Evolutionary conservation across 2,329 filamentous ascomycete genomes (phyloP).

Genomic region (Paracamarosporium sp.): DNA sequence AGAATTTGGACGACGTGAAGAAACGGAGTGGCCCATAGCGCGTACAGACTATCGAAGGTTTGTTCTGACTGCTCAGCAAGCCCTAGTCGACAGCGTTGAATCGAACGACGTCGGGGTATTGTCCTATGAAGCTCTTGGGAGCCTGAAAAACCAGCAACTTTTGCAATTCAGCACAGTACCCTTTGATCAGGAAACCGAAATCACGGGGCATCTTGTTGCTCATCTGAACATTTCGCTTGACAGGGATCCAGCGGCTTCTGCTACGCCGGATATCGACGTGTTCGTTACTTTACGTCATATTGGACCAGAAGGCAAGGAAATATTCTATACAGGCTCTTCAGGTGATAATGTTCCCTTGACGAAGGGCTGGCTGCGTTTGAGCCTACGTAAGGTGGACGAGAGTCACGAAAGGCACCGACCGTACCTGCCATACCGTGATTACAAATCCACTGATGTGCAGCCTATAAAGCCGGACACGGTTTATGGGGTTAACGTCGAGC

Average conservation of each 20-base stretch:
- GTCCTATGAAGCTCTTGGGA: slow-evolving; percentile 66
- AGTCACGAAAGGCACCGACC: slow-evolving; percentile 59
- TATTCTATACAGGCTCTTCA: slow-evolving; percentile 70
- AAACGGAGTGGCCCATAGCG: slow-evolving; percentile 71
- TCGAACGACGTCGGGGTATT: too few relatives aligned
- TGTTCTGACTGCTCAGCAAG: slow-evolving; percentile 61
- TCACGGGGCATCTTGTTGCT: slow-evolving; percentile 71
- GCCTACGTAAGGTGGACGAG: slow-evolving; percentile 62
- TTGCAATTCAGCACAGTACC: slow-evolving; percentile 60
- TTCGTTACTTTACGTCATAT: slow-evolving; percentile 69
- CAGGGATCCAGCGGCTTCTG: slow-evolving; percentile 48
- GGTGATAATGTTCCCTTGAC: slow-evolving; percentile 68
- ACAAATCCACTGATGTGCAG: slow-evolving; percentile 60
- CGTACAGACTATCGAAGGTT: slow-evolving; percentile 69
- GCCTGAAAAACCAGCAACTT: slow-evolving; percentile 61
- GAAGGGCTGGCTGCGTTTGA: slow-evolving; percentile 69
- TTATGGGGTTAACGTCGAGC: slow-evolving; percentile 66
- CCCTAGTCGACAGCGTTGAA: too few relatives aligned
- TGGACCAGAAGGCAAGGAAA: slow-evolving; percentile 59
- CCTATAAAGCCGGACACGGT: slow-evolving; percentile 62
- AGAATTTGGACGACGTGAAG: slow-evolving; percentile 60
- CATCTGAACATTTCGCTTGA: slow-evolving; percentile 67
- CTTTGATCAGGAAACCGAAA: slow-evolving; percentile 68
- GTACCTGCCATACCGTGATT: slow-evolving; percentile 65
- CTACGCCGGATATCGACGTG: slow-evolving; percentile 69